phyloP scores from a whole-genome alignment of 306 rosid species.

The Malus asiatica region DNA sequence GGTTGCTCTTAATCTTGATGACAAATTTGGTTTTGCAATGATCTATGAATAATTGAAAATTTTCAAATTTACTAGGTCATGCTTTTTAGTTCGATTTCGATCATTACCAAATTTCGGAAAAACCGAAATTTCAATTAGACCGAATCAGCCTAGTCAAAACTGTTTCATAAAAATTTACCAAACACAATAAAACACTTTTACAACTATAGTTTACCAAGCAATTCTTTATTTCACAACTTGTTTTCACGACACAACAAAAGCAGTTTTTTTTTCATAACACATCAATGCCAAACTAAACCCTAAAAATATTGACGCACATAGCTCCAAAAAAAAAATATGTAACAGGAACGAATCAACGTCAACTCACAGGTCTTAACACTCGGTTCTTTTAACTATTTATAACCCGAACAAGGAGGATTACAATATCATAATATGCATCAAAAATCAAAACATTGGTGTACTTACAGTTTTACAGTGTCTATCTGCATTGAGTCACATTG shows the following conservation, averaged over 20 bases:
- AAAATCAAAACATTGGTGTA: constrained; percentile 3
- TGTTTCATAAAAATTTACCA: too few relatives aligned
- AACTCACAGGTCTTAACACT: neutral
- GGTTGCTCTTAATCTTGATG: neutral
- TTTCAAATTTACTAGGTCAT: too few relatives aligned
- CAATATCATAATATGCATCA: neutral
- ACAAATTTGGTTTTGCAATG: neutral
- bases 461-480: constrained; percentile 12
- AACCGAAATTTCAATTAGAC: too few relatives aligned
- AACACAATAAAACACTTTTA: too few relatives aligned
- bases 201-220: too few relatives aligned
- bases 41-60: neutral
- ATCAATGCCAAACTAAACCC: too few relatives aligned
- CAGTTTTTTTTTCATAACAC: too few relatives aligned
- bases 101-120: too few relatives aligned
- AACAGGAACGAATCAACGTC: neutral
- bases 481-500: constrained; percentile 12
- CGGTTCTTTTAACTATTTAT: neutral
- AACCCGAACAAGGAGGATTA: neutral
- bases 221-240: too few relatives aligned
- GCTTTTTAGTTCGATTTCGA: too few relatives aligned
- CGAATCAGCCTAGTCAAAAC: too few relatives aligned
- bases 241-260: too few relatives aligned
- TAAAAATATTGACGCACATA: neutral
- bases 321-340: neutral